Conservation (phyloP, 352 stramenopile genomes). For the Sclerospora graminicola region DNA sequence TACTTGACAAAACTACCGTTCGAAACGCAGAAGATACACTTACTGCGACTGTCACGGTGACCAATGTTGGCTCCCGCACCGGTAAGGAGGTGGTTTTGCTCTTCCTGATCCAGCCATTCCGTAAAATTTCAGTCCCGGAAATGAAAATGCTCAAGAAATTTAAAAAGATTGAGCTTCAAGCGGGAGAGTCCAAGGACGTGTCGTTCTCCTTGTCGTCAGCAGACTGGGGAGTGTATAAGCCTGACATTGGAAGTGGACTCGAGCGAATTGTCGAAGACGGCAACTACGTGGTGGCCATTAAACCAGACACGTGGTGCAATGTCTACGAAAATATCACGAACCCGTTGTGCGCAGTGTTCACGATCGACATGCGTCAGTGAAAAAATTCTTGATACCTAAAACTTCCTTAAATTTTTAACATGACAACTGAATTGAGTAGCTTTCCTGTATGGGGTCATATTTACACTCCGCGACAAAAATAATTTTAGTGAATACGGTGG, state of each 20-base stretch:
- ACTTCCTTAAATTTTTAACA: no score
- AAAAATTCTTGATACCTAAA: no score
- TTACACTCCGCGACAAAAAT: no score
- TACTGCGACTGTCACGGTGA: constrained; percentile 49
- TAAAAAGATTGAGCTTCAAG: constrained; percentile 55
- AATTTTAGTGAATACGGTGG: no score
- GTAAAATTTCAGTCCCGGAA: constrained; percentile 50
- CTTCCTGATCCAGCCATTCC: constrained; percentile 61
- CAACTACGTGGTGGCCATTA: constrained; percentile 54
- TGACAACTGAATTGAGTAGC: no score
- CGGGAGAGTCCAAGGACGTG: constrained; percentile 26
- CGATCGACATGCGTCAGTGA: no score
- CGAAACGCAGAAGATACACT: constrained; percentile 16
- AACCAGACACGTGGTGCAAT: constrained; percentile 56
- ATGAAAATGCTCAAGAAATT: constrained; percentile 79
- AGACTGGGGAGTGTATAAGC: constrained; percentile 54
- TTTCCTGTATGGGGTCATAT: no score
- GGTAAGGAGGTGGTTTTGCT: constrained; percentile 77
- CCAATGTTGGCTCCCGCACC: constrained; percentile 35
- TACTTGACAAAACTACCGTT: constrained; percentile 24
- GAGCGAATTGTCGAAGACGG: constrained; percentile 42
- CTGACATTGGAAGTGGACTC: constrained; percentile 36
- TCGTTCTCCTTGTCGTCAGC: constrained; percentile 34
- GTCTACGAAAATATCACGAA: constrained; percentile 34
- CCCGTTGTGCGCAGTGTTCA: no score